Base-by-base conservation (phyloP, 2,329 filamentous ascomycete species). In the Ophiostoma sp. region DNA sequence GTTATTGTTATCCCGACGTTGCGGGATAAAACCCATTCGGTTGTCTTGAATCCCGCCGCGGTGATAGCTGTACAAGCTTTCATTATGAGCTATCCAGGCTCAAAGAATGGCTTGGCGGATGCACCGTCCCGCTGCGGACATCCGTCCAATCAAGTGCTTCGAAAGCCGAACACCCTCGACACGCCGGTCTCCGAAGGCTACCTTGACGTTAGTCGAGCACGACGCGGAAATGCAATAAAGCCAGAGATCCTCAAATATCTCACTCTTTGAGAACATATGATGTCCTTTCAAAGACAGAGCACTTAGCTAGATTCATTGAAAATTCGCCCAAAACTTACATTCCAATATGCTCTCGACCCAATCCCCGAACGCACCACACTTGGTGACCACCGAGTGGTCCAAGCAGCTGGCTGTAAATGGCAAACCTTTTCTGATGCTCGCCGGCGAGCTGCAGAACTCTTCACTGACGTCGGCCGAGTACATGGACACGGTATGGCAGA, bases 361-460 rank as follows among this genome's bases (percentile, higher is more conserved):
- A 45, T 9, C 9, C 12, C 62, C 62, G 7, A 64, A 64, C 38
- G 62, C 62, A 44, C 62, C 62, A 41, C 62, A 41, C 62, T 41
- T 64, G 40, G 62, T 45, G 40, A 40, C 36, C 7, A 64, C 62
- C 36, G 40, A 41, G 38, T 64, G 62, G 62, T 64, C 62, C n/a
- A 64, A 64, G 49, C 79, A 83, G 69, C 70, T 76, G 8, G 65
- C 74, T 3, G 72, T 76, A 41, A 70, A 76, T 18, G 73, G 72
- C 60, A 71, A 73, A 60, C 76, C 76, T 0, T 76, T 76, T 58
- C 72, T 76, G 14, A 76, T 77, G 69, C 72, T 75, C 18, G 73
- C 73, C 2, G 74, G 71, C 42, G 75, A 77, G 69, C 73, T 76
- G 5, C 73, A 76, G 12, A 75, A 76, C 66, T 77, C 75, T 4